A percentile compares a stretch with the other conserved stretches of the same genome.
Evolutionary conservation across 2,329 filamentous ascomycete species (phyloP).

Genomic region (Orbilia ellipsospora): DNA sequence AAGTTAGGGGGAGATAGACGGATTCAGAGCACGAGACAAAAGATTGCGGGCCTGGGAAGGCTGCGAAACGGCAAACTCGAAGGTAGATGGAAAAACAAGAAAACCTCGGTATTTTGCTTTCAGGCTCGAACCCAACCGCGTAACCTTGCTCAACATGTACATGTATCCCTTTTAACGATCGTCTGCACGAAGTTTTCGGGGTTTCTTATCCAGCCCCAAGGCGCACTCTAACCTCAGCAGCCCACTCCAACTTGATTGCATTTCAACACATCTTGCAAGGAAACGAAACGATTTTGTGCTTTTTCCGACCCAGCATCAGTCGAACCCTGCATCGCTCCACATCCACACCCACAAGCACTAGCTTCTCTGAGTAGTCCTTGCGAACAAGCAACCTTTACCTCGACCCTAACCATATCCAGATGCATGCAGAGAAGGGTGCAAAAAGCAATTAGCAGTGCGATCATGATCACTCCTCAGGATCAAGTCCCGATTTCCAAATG

Average conservation of each 20-base stretch:
- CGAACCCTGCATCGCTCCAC: neutral
- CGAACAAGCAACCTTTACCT: neutral
- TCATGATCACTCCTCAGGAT: too few relatives aligned
- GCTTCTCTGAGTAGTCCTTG: neutral
- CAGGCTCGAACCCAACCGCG: neutral
- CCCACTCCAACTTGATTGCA: too few relatives aligned
- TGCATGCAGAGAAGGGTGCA: neutral
- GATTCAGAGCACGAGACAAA: neutral
- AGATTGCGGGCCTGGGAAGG: neutral
- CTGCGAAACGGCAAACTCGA: too few relatives aligned
- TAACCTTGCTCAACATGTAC: neutral
- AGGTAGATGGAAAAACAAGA: neutral
- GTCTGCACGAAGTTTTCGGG: neutral
- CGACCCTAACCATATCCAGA: neutral
- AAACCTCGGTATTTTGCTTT: neutral
- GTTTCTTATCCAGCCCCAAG: slow-evolving; percentile 11
- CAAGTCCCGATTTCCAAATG: too few relatives aligned
- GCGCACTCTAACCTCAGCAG: slow-evolving; percentile 9
- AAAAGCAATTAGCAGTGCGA: neutral
- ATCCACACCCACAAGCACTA: neutral
- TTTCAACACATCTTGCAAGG: neutral
- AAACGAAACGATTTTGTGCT: neutral
- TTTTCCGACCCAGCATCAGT: slow-evolving; percentile 3
- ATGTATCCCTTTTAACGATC: slow-evolving; percentile 9
- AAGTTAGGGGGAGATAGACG: too few relatives aligned